Percentiles rank a stretch among this genome's conserved stretches.
Conservation (phyloP, 805 yeast species). For the Barnettozyma californica region DNA sequence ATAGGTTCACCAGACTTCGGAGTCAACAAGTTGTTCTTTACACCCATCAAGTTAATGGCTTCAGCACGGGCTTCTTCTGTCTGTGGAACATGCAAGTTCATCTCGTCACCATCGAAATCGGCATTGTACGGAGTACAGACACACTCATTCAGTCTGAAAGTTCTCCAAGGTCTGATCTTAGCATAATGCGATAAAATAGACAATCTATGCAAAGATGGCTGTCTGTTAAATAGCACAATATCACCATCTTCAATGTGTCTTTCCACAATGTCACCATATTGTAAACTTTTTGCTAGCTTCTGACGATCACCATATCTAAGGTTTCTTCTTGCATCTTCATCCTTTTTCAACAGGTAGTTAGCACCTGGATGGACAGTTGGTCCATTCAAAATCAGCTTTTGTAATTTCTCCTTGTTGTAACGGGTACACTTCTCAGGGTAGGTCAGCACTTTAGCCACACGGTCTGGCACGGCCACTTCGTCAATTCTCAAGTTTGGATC, state of each 20-base stretch:
- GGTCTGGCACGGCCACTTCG: slow-evolving; percentile 97
- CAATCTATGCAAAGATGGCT: slow-evolving; percentile 92
- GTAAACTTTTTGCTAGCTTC: slow-evolving; percentile 69
- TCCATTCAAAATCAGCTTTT: slow-evolving; percentile 70
- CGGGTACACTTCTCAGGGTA: slow-evolving; percentile 93
- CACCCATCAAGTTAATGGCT: slow-evolving; percentile 98
- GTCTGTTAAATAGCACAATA: slow-evolving; percentile 91
- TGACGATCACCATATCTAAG: slow-evolving; percentile 82
- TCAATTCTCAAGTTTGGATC: slow-evolving; percentile 94
- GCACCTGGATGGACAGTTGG: slow-evolving; percentile 95
- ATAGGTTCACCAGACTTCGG: slow-evolving; percentile 99
- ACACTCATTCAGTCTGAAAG: slow-evolving; percentile 94
- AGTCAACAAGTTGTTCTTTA: slow-evolving; percentile 86
- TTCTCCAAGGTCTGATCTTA: slow-evolving; percentile 95
- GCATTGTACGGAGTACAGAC: slow-evolving; percentile 99
- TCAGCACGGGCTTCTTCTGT: slow-evolving; percentile 99
- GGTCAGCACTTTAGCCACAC: slow-evolving; percentile 92
- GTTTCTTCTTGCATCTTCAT: slow-evolving; percentile 83
- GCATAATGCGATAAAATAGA: slow-evolving; percentile 95
- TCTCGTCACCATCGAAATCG: slow-evolving; percentile 99
- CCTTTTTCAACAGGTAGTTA: slow-evolving; percentile 76
- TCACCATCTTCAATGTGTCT: slow-evolving; percentile 96
- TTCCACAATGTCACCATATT: slow-evolving; percentile 90
- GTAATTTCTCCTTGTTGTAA: slow-evolving; percentile 77
- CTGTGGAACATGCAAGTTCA: slow-evolving; percentile 91